phyloP scores from a whole-genome alignment of 192 early-diverging fungal genomes.

The Spinellus fusiger region DNA sequence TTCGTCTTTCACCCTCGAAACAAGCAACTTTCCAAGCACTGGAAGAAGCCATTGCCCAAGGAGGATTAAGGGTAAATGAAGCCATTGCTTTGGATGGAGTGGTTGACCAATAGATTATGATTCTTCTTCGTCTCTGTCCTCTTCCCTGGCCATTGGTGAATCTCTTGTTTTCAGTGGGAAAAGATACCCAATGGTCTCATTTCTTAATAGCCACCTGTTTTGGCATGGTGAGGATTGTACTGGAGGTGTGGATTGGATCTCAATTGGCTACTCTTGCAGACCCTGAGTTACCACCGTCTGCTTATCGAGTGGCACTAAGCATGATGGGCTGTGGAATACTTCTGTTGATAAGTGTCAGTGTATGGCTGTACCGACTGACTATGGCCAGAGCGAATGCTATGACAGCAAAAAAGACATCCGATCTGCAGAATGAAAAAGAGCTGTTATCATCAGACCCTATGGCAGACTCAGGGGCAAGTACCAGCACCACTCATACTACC shows the following conservation, averaged over 20 bases:
- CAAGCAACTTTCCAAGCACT: slow-evolving; percentile 23
- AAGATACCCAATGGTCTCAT: slow-evolving; percentile 9
- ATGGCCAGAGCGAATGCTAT: slow-evolving; percentile 21
- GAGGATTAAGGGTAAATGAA: slow-evolving; percentile 25
- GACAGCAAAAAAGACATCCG: neutral
- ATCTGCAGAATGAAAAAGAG: no score
- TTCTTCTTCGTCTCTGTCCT: slow-evolving; percentile 25
- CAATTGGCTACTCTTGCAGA: slow-evolving; percentile 25
- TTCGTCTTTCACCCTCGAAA: slow-evolving; percentile 6
- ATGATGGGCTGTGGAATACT: slow-evolving; percentile 15
- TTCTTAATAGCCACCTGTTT: slow-evolving; percentile 14
- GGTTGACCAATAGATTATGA: slow-evolving; percentile 24
- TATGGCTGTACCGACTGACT: slow-evolving; percentile 29
- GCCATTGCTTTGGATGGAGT: slow-evolving; percentile 22
- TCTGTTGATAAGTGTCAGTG: slow-evolving; percentile 12
- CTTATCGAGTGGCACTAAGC: slow-evolving; percentile 13
- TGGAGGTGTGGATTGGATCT: slow-evolving; percentile 33
- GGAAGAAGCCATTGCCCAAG: slow-evolving; percentile 29
- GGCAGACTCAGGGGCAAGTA: no score
- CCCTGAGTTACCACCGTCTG: slow-evolving; percentile 19
- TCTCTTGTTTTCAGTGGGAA: slow-evolving; percentile 13
- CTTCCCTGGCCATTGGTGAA: slow-evolving; percentile 25
- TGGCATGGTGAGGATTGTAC: slow-evolving; percentile 12
- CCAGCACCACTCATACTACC: no score
- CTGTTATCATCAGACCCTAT: no score